A percentile compares a stretch with the other conserved stretches of the same genome.
These are phyloP conservation scores for Cryptosporidium bovis DNA, from an alignment of 169 alveolate genomes.

Conservation along the genomic window DNA sequence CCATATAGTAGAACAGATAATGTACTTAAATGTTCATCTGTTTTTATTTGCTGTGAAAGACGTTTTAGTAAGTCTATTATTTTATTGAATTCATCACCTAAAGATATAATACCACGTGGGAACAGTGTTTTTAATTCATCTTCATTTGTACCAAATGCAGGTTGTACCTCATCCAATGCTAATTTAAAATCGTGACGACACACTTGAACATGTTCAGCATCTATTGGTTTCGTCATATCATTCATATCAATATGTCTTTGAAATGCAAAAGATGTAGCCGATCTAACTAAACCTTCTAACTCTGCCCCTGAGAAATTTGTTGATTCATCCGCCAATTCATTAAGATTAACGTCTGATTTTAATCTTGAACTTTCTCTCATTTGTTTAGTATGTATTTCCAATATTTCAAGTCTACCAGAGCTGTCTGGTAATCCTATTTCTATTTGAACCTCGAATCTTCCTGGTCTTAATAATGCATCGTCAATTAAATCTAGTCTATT, in stretches of 20 bases:
- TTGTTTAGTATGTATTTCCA: conserved; percentile 97
- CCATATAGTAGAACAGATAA: conserved; percentile 95
- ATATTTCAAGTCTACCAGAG: conserved; percentile 95
- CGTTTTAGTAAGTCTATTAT: conserved; percentile 30
- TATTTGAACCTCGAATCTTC: conserved; percentile 98
- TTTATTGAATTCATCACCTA: conserved; percentile 31
- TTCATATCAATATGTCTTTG: conserved; percentile 85
- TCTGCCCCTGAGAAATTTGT: conserved; percentile 99
- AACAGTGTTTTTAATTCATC: conserved; percentile 81
- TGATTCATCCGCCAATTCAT: conserved; percentile 91
- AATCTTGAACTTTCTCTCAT: conserved; percentile 89
- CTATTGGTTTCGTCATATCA: conserved; percentile 82
- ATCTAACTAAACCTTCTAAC: conserved; percentile 94
- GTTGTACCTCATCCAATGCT: conserved; percentile 96
- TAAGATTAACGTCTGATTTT: conserved; percentile 89
- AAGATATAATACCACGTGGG: conserved; percentile 76
- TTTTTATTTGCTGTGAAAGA: conserved; percentile 64
- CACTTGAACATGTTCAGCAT: conserved; percentile 82
- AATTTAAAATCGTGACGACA: conserved; percentile 90
- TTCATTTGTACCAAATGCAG: conserved; percentile 96
- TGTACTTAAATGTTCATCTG: conserved; percentile 75
- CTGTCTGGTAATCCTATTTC: conserved; percentile 99
- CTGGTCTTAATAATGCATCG: conserved; percentile 99
- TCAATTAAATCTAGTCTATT: conserved; percentile 98
- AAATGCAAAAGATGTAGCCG: conserved; percentile 95